Evolutionary conservation across 75 land plant species (phyloP).

Genomic region (Ceratopteris richardii): DNA sequence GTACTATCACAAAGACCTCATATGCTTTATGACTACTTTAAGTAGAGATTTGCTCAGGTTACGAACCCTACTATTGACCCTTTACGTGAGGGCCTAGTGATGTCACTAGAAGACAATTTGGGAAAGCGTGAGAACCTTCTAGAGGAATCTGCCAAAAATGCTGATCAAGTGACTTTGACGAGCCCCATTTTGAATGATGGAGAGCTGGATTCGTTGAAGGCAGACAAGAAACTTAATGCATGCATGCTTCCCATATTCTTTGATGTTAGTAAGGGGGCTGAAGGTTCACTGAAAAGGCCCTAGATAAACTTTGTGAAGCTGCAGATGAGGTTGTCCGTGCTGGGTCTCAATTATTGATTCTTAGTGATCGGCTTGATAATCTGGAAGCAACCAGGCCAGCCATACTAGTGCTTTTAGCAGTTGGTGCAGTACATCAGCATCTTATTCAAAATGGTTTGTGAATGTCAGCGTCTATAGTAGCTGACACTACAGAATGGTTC

Average conservation of each 20-base stretch:
- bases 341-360: constrained; percentile 88
- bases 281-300: constrained; percentile 60
- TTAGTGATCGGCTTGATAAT: constrained; percentile 75
- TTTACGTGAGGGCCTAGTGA: constrained; percentile 90
- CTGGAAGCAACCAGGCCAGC: constrained; percentile 91
- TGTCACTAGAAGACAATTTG: constrained; percentile 93
- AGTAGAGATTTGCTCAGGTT: constrained; percentile 99
- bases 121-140: constrained; percentile 87
- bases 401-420: constrained; percentile 88
- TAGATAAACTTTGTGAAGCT: constrained; percentile 75
- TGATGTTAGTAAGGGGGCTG: constrained; percentile 81
- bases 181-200: constrained; percentile 95
- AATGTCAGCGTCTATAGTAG: constrained; percentile 85
- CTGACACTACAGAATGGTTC: constrained; percentile 97
- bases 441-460: constrained; percentile 92
- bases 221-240: constrained; percentile 51
- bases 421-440: constrained; percentile 99
- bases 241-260: constrained; percentile 64
- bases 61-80: constrained; percentile 99
- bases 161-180: constrained; percentile 77
- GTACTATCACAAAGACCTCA: constrained; percentile 76
- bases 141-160: constrained; percentile 80
- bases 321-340: constrained; percentile 96
- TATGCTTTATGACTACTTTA: constrained; percentile 94
- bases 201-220: constrained; percentile 69